phyloP scores from a whole-genome alignment of 2,329 filamentous ascomycete species.

The Colletotrichum lindemuthianum region DNA sequence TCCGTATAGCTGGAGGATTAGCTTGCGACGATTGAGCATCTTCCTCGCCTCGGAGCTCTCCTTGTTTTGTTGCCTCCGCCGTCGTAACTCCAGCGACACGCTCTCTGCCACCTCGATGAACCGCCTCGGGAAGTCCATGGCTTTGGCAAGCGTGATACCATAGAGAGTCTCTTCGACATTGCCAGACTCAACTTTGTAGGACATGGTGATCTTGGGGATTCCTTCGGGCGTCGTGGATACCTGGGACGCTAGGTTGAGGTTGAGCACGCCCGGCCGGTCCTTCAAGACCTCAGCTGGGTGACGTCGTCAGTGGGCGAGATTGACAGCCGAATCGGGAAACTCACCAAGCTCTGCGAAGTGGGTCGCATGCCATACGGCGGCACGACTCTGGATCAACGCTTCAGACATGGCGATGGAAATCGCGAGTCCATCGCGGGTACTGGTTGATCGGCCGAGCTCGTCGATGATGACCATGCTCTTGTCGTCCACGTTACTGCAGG shows the following conservation, averaged over 20 bases:
- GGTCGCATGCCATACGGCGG: slow-evolving; percentile 91
- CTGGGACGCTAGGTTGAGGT: slow-evolving; percentile 81
- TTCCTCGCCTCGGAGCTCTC: slow-evolving; percentile 67
- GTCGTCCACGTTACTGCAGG: slow-evolving; percentile 71
- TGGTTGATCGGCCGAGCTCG: slow-evolving; percentile 91
- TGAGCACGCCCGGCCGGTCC: slow-evolving; percentile 81
- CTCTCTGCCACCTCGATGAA: slow-evolving; percentile 75
- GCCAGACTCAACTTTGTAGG: slow-evolving; percentile 84
- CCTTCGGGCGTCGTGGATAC: slow-evolving; percentile 62
- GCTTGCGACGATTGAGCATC: slow-evolving; percentile 72
- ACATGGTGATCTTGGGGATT: slow-evolving; percentile 77
- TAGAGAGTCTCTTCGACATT: slow-evolving; percentile 79
- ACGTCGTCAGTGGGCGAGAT: slow-evolving; percentile 14
- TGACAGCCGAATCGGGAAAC: slow-evolving; percentile 10
- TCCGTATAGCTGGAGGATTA: slow-evolving; percentile 78
- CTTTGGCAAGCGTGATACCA: slow-evolving; percentile 81
- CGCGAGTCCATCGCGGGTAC: slow-evolving; percentile 85
- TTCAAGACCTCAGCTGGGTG: slow-evolving; percentile 72
- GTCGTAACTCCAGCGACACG: slow-evolving; percentile 71
- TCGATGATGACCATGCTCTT: slow-evolving; percentile 87
- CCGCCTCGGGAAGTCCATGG: slow-evolving; percentile 75
- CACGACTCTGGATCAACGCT: slow-evolving; percentile 80
- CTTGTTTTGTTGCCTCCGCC: slow-evolving; percentile 66
- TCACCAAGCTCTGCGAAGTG: slow-evolving; percentile 83
- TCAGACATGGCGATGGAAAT: slow-evolving; percentile 93